A percentile compares a stretch with the other conserved stretches of the same genome.
phyloP scores from a whole-genome alignment of 1,284 basidiomycete species.

The Coniophora puteana region DNA sequence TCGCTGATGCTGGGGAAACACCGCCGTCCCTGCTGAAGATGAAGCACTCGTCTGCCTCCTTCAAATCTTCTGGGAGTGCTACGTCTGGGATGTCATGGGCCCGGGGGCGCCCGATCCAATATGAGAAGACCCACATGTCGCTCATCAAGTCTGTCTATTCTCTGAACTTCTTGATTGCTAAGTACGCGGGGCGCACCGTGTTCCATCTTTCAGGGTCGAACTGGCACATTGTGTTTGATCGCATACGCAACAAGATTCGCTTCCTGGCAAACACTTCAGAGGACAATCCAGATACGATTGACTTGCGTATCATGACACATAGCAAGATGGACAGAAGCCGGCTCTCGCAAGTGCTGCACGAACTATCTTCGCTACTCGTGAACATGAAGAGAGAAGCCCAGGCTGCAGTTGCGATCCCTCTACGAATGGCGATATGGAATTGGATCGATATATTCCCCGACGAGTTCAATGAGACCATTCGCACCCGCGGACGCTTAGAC shows the following conservation, averaged over 20 bases:
- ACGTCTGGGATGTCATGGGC: slow-evolving; percentile 21
- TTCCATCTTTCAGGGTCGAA: slow-evolving; percentile 90
- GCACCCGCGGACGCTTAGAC: slow-evolving; percentile 63
- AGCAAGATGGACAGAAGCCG: slow-evolving; percentile 64
- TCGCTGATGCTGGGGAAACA: slow-evolving; percentile 27
- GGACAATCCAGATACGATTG: slow-evolving; percentile 61
- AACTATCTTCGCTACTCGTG: slow-evolving; percentile 80
- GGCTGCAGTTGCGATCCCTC: slow-evolving; percentile 65
- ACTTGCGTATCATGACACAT: slow-evolving; percentile 73
- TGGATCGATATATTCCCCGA: slow-evolving; percentile 85
- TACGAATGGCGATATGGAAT: slow-evolving; percentile 86
- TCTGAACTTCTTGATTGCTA: slow-evolving; percentile 59
- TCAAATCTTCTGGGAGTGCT: slow-evolving; percentile 21
- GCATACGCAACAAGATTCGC: slow-evolving; percentile 73
- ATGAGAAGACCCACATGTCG: slow-evolving; percentile 67
- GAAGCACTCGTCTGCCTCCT: slow-evolving; percentile 30
- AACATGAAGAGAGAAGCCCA: slow-evolving; percentile 81
- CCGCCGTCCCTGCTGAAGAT: slow-evolving; percentile 26
- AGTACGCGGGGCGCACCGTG: slow-evolving; percentile 75
- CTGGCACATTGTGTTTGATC: slow-evolving; percentile 77
- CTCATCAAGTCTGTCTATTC: slow-evolving; percentile 53
- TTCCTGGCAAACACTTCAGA: slow-evolving; percentile 53
- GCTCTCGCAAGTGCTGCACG: slow-evolving; percentile 67
- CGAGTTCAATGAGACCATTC: slow-evolving; percentile 77
- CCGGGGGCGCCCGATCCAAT: slow-evolving; percentile 38